Evolutionary conservation across 2,329 filamentous ascomycete genomes (phyloP).

Genomic region (Monosporascus sp.): DNA sequence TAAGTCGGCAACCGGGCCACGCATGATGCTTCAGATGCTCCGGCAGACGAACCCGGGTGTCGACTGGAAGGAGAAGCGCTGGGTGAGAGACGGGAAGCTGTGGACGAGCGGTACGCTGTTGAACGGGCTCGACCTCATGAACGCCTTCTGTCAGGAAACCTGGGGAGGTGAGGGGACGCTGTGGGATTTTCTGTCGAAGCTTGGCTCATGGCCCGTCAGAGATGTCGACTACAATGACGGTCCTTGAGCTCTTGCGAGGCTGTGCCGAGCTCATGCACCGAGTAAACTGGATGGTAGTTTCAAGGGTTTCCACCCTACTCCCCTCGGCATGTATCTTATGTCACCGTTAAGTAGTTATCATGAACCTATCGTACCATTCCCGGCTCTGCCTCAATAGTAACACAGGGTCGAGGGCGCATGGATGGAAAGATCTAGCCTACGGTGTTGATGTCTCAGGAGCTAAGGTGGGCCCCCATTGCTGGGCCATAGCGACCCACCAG

Average conservation of each 20-base stretch:
- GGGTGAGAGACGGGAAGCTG: conserved; percentile 31
- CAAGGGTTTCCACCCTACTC: no score
- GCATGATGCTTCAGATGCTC: conserved; percentile 21
- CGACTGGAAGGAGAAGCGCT: conserved; percentile 35
- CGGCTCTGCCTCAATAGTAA: no score
- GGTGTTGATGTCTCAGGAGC: no score
- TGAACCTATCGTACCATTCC: no score
- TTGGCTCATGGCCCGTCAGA: conserved; percentile 22
- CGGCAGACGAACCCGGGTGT: conserved; percentile 21
- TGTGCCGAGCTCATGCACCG: no score
- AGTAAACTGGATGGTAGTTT: no score
- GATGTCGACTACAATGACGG: conserved; percentile 30
- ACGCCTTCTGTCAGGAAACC: conserved; percentile 21
- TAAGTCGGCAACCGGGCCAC: conserved; percentile 34
- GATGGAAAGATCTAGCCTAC: no score
- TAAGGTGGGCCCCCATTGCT: no score
- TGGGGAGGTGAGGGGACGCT: conserved; percentile 24
- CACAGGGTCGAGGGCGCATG: no score
- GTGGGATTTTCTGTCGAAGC: conserved; percentile 12
- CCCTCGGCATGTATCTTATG: no score
- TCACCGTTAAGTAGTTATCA: no score
- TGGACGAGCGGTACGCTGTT: conserved; percentile 31
- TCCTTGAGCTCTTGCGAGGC: not conserved
- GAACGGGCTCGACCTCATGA: conserved; percentile 31
- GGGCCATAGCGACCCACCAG: no score